A percentile compares a stretch with the other conserved stretches of the same genome.
Evolutionary conservation across 768 basidiomycete species (phyloP).

Genomic region (Multifurca ochricompacta): DNA sequence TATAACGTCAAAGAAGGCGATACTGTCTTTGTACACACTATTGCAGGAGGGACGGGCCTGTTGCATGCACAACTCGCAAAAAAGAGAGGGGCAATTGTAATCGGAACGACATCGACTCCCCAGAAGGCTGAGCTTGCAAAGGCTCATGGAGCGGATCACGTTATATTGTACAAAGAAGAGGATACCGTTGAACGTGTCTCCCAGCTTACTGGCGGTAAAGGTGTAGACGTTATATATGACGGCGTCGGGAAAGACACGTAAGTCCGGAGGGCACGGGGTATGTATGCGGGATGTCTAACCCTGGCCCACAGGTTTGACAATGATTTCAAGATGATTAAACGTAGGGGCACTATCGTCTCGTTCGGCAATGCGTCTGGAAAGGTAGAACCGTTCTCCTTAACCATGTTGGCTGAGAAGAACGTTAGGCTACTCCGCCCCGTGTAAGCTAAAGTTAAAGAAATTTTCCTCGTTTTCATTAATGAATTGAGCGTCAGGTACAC

Average conservation of each 20-base stretch:
- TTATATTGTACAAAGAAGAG: constrained; percentile 71
- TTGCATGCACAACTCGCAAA: constrained; percentile 61
- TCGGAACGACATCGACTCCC: constrained; percentile 83
- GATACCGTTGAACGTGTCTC: constrained; percentile 65
- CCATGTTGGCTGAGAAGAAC: constrained; percentile 74
- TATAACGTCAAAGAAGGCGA: constrained; percentile 78
- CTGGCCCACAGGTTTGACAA: constrained; percentile 51
- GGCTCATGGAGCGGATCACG: constrained; percentile 74
- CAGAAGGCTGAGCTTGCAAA: constrained; percentile 79
- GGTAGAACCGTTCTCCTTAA: constrained; percentile 62
- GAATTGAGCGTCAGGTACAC: constrained; percentile 37
- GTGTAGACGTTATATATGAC: constrained; percentile 86
- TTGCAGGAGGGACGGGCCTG: constrained; percentile 82
- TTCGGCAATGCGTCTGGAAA: constrained; percentile 87
- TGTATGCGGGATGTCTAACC: background rate
- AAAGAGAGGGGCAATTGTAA: constrained; percentile 74
- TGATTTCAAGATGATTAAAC: constrained; percentile 67
- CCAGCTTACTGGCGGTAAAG: constrained; percentile 67
- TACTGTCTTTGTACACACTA: constrained; percentile 75
- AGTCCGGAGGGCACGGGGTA: constrained; percentile 26
- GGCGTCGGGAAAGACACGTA: constrained; percentile 97
- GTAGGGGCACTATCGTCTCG: constrained; percentile 81
- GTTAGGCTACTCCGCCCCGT: constrained; percentile 63
- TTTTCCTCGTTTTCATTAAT: constrained; percentile 1
- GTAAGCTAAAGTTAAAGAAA: constrained; percentile 30